phyloP scores from a whole-genome alignment of 768 basidiomycete species.

The Boletus patriciae region DNA sequence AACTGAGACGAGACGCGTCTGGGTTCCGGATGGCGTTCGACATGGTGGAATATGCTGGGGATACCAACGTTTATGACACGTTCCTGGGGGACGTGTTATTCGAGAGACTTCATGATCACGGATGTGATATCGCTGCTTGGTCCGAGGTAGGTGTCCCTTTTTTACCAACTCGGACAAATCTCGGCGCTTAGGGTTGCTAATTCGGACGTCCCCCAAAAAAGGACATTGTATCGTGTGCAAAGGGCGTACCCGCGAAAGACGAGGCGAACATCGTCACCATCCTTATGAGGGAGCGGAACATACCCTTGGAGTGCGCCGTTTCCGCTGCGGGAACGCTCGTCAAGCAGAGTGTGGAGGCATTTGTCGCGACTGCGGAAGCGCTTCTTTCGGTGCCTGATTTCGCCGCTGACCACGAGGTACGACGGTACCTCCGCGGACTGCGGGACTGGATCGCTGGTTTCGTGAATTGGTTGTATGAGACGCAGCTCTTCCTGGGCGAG shows the following conservation, averaged over 20 bases:
- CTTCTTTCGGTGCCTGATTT: slow-evolving; percentile 17
- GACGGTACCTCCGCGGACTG: slow-evolving; percentile 48
- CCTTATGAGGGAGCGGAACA: slow-evolving; percentile 43
- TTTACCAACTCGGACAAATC: no score
- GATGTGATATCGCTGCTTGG: slow-evolving; percentile 52
- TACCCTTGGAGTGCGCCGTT: slow-evolving; percentile 51
- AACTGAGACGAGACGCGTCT: slow-evolving; percentile 45
- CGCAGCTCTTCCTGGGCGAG: slow-evolving; percentile 57
- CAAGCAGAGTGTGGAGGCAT: slow-evolving; percentile 31
- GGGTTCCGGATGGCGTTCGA: slow-evolving; percentile 52
- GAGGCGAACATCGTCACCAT: slow-evolving; percentile 51
- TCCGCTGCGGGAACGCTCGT: slow-evolving; percentile 23
- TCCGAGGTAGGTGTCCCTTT: slow-evolving; percentile 46
- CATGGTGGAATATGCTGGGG: slow-evolving; percentile 53
- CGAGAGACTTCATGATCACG: slow-evolving; percentile 37
- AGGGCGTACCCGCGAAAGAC: slow-evolving; percentile 40
- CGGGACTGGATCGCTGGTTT: slow-evolving; percentile 56
- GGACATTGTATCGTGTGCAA: slow-evolving; percentile 60
- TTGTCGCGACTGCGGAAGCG: slow-evolving; percentile 23
- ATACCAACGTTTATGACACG: slow-evolving; percentile 39
- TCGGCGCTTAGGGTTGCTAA: neutral
- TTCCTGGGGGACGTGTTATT: slow-evolving; percentile 30
- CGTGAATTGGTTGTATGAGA: slow-evolving; percentile 68
- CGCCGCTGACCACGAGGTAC: slow-evolving; percentile 26
- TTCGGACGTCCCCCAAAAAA: slow-evolving; percentile 21